These are phyloP conservation scores for Suillus ampliporus DNA, from an alignment of 768 basidiomycete genomes.

Conservation along the genomic window DNA sequence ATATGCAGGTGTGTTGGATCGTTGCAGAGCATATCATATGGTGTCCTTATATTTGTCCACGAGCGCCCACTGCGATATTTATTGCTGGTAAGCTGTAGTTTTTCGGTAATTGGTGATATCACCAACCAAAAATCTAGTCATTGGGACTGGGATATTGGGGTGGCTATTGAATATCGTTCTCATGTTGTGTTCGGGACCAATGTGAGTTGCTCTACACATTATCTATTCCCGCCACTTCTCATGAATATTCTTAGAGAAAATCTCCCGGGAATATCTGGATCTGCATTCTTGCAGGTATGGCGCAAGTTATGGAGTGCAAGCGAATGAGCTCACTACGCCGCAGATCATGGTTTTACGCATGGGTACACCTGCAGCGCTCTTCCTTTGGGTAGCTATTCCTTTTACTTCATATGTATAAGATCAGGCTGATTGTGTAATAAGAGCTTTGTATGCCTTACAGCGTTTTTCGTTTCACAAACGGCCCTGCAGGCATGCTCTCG, in stretches of 20 bases:
- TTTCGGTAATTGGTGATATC: background rate
- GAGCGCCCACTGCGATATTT: constrained; percentile 65
- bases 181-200: constrained; percentile 80
- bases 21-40: constrained; percentile 25
- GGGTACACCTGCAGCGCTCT: constrained; percentile 75
- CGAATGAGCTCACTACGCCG: constrained; percentile 8
- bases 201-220: constrained; percentile 47
- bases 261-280: constrained; percentile 72
- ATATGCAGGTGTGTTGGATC: constrained; percentile 60
- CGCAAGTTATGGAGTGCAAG: background rate
- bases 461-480: constrained; percentile 84
- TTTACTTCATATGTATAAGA: background rate
- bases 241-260: constrained; percentile 47
- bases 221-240: background rate
- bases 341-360: constrained; percentile 79
- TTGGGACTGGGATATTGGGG: constrained; percentile 78
- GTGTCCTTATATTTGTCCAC: background rate
- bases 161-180: constrained; percentile 90
- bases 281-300: constrained; percentile 71
- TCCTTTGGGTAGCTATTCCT: constrained; percentile 66
- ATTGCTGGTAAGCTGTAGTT: constrained; percentile 47
- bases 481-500: constrained; percentile 84
- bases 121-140: constrained; percentile 44
- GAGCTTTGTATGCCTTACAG: constrained; percentile 82
- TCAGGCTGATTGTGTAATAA: constrained; percentile 24